Conservation (phyloP, 148 eudicot species). For the Amaranthus palmeri region DNA sequence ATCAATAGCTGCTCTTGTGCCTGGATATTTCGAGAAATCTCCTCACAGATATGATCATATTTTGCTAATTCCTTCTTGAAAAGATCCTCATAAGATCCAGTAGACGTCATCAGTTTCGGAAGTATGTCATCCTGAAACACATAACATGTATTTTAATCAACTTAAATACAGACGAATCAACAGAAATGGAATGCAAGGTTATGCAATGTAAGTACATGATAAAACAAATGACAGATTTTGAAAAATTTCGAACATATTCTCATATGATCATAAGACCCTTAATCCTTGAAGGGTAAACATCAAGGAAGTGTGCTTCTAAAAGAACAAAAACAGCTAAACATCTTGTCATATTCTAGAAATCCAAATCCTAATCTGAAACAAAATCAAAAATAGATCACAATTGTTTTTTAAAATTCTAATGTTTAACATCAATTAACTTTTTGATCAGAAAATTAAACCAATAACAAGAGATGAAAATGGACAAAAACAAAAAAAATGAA, state of each 20-base stretch:
- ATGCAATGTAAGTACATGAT: background rate
- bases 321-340: background rate
- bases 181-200: slow-evolving; percentile 1
- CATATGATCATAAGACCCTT: background rate
- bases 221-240: background rate
- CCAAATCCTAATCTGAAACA: background rate
- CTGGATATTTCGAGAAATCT: slow-evolving; percentile 71
- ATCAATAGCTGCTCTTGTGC: slow-evolving; percentile 77
- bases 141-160: slow-evolving; percentile 19
- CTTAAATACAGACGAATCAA: background rate
- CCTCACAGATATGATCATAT: slow-evolving; percentile 73
- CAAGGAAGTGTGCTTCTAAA: background rate
- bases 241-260: background rate
- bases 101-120: slow-evolving; percentile 87
- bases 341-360: background rate
- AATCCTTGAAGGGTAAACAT: background rate
- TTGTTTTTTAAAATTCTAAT: too few species aligned
- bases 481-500: background rate
- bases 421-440: background rate
- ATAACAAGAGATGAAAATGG: background rate
- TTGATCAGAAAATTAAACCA: background rate
- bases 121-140: slow-evolving; percentile 82
- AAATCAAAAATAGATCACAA: background rate
- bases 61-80: slow-evolving; percentile 87
- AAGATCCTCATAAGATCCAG: slow-evolving; percentile 96